Conservation (phyloP, 2,329 filamentous ascomycete species). For the Alternaria longipes region DNA sequence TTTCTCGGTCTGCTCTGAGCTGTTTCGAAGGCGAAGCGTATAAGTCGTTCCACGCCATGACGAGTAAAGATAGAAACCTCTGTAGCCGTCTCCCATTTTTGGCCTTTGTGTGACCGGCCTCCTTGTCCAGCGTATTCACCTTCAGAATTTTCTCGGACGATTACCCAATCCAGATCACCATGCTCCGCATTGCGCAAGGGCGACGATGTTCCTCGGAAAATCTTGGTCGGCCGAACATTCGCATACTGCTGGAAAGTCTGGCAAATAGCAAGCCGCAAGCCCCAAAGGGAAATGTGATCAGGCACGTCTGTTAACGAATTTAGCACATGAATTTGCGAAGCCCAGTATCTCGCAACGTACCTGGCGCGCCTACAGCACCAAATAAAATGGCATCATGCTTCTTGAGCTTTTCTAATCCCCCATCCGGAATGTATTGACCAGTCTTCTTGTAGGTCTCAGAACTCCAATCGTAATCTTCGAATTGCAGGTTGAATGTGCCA, state of each 20-base stretch:
- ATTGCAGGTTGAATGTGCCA: constrained; percentile 67
- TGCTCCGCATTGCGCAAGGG: constrained; percentile 64
- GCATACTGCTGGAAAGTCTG: constrained; percentile 66
- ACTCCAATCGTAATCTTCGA: constrained; percentile 72
- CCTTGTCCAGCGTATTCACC: constrained; percentile 73
- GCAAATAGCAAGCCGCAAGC: constrained; percentile 64
- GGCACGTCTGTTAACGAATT: constrained; percentile 56
- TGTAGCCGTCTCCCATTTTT: constrained; percentile 68
- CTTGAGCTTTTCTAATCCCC: constrained; percentile 65
- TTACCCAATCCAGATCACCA: constrained; percentile 72
- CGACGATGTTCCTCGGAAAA: constrained; percentile 68
- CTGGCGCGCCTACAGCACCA: constrained; percentile 71
- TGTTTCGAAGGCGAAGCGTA: constrained; percentile 71
- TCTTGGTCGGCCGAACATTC: constrained; percentile 67
- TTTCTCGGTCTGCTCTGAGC: constrained; percentile 66
- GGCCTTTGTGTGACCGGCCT: constrained; percentile 66
- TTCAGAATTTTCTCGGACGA: constrained; percentile 72
- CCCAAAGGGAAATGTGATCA: constrained; percentile 67
- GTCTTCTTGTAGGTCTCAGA: constrained; percentile 72
- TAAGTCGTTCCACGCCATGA: constrained; percentile 66
- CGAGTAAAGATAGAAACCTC: constrained; percentile 72
- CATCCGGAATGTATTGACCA: constrained; percentile 71
- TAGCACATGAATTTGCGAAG: not conserved
- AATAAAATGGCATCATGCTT: constrained; percentile 73
- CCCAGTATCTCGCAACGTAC: constrained; percentile 39